Conservation (phyloP, 768 basidiomycete genomes). For the Rhizopogon vulgaris region DNA sequence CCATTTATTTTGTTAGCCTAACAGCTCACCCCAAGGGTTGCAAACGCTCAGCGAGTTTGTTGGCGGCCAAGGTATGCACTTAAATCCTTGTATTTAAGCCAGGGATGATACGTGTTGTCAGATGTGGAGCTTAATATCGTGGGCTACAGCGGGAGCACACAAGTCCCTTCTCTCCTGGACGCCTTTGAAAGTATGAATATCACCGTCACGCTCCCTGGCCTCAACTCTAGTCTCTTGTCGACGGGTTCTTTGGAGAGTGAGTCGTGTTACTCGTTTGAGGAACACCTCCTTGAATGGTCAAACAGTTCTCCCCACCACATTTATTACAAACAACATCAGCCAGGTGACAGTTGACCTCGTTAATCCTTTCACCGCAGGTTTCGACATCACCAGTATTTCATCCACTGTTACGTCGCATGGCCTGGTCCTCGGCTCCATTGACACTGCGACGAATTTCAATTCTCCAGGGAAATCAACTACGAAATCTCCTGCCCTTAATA, state of each 20-base stretch:
- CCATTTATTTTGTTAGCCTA: conserved; percentile 36
- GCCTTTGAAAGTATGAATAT: conserved; percentile 60
- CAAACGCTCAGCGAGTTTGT: conserved; percentile 67
- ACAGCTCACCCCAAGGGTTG: conserved; percentile 50
- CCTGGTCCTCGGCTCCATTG: conserved; percentile 56
- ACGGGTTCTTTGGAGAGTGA: conserved; percentile 49
- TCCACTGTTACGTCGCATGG: conserved; percentile 60
- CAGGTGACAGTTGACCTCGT: conserved; percentile 55
- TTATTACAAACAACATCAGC: conserved; percentile 53
- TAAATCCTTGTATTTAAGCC: background rate
- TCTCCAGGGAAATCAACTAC: conserved; percentile 48
- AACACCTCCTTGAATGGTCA: background rate
- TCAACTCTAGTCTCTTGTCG: conserved; percentile 50
- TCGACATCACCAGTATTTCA: conserved; percentile 51
- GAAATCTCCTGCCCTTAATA: conserved; percentile 48
- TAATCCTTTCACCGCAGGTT: conserved; percentile 62
- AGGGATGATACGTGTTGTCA: conserved; percentile 12
- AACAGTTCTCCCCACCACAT: conserved; percentile 59
- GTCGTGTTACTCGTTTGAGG: background rate
- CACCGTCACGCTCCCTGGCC: conserved; percentile 50
- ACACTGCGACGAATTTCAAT: conserved; percentile 43
- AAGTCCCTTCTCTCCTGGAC: conserved; percentile 47
- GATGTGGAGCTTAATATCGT: conserved; percentile 52
- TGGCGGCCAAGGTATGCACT: conserved; percentile 42
- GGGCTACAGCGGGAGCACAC: conserved; percentile 57